Base-by-base conservation (phyloP, 371 early-diverging fungal species). In the Saksenaea vasiformis region DNA sequence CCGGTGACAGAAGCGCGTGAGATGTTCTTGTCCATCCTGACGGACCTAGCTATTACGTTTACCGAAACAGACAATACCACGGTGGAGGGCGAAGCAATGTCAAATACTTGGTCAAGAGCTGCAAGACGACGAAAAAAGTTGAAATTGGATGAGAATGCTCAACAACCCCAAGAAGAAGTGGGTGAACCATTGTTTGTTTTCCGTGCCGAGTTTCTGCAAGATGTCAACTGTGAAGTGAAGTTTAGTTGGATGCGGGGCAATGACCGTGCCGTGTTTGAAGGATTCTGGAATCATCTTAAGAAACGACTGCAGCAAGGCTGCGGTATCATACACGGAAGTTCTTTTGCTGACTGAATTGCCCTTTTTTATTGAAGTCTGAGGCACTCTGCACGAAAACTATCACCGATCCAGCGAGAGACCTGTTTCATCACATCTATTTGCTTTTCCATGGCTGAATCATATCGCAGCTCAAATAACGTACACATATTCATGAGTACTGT, bases 351-450 rank as follows among this genome's bases (percentile, higher is more conserved):
- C 0, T 55, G 14, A 35, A n/a, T n/a, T n/a, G n/a, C n/a, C n/a
- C n/a, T n/a, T n/a, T 14, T 31, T 55, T 55, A 63, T 72, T 70
- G 65, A 27, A 82, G 62, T 59, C 78, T 78, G n/a, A 82, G 56
- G 59, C 83, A 79, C 17, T 76, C 76, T 27, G 79, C 71, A 54
- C 81, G 77, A 58, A 88, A 86, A 13, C 79, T 82, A 69, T 88
- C 88, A 3, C 88, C 88, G 0, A 83, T 82, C 83, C 83, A 85
- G 19, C 81, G 71, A 56, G 83, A 76, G 14, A 88, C 82, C 38
- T 85, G 82, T 13, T 78, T 73, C 76, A 85, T 69, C 53, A 83
- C 60, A 31, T 74, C 72, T 17, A 82, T 71, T 62, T 88, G 86
- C 60, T 74, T 79, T 27, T 71, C 71, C 3, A 74, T 70, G 1